Conservation (phyloP, 495 filamentous ascomycete genomes). For the Penicillium waksmanii region DNA sequence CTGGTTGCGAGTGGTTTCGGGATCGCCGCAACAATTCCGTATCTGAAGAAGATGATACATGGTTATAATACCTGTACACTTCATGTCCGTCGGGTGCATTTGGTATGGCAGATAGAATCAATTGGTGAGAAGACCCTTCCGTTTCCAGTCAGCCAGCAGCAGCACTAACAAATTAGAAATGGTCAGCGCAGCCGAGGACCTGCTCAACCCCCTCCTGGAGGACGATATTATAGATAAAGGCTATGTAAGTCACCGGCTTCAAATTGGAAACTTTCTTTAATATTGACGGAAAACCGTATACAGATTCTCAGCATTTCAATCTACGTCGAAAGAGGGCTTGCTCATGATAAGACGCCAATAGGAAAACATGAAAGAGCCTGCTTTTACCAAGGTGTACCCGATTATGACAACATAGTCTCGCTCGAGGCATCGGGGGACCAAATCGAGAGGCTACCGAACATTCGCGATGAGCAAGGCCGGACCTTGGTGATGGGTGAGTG, state of each 20-base stretch:
- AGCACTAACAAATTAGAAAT: slow-evolving; percentile 12
- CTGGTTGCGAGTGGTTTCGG: slow-evolving; percentile 31
- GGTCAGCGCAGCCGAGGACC: slow-evolving; percentile 8
- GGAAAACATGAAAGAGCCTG: slow-evolving; percentile 20
- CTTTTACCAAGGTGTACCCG: slow-evolving; percentile 22
- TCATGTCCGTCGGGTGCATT: slow-evolving; percentile 26
- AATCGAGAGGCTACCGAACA: slow-evolving; percentile 29
- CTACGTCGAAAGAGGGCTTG: slow-evolving; percentile 22
- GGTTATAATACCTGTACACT: slow-evolving; percentile 29
- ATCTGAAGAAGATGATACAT: slow-evolving; percentile 35
- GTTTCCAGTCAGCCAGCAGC: neutral
- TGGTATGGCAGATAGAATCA: slow-evolving; percentile 37
- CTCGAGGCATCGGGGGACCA: slow-evolving; percentile 20
- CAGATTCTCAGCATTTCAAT: slow-evolving; percentile 30
- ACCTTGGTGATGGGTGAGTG: slow-evolving; percentile 27
- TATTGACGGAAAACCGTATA: slow-evolving; percentile 11
- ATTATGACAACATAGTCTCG: slow-evolving; percentile 24
- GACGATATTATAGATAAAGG: slow-evolving; percentile 29
- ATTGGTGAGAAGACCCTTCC: slow-evolving; percentile 4
- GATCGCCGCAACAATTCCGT: slow-evolving; percentile 29
- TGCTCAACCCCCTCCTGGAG: slow-evolving; percentile 26
- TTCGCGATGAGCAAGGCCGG: no score
- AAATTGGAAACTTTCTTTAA: neutral
- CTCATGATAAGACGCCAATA: slow-evolving; percentile 16
- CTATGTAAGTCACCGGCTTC: slow-evolving; percentile 23